A percentile compares a stretch with the other conserved stretches of the same genome.
Conservation (phyloP, 257 asterid species). For the Salvia miltiorrhiza region DNA sequence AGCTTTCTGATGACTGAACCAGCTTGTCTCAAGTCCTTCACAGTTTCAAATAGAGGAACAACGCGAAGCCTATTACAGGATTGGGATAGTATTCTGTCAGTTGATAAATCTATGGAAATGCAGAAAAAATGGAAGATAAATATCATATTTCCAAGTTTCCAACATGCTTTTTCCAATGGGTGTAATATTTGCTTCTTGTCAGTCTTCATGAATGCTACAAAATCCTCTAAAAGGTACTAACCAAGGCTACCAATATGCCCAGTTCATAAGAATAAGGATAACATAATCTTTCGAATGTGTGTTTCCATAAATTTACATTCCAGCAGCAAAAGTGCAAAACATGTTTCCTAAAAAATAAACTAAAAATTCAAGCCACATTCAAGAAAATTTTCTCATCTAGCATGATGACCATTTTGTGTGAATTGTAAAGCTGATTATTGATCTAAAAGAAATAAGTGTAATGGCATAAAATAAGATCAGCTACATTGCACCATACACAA, state of each 20-base stretch:
- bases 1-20: constrained; percentile 84
- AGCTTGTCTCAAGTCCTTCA: constrained; percentile 93
- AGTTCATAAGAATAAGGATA: not conserved
- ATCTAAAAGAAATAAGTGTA: not conserved
- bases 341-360: not conserved
- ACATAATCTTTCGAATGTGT: not conserved
- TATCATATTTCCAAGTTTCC: constrained; percentile 3
- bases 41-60: constrained; percentile 95
- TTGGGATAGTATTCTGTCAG: constrained; percentile 5
- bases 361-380: not conserved
- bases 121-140: not conserved
- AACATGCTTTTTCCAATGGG: not conserved
- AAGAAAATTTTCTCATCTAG: not conserved
- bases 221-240: not conserved
- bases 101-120: not conserved
- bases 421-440: not conserved
- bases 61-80: constrained; percentile 68
- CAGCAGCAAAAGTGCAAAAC: not conserved
- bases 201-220: not conserved
- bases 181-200: not conserved
- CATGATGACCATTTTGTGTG: not conserved
- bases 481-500: not conserved
- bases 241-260: not conserved
- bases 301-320: not conserved
- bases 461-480: not conserved